Evolutionary conservation across 2,329 filamentous ascomycete genomes (phyloP), one percentile per base, ranked within the genome.

Genomic region (Rhynchosporium secalis): DNA sequence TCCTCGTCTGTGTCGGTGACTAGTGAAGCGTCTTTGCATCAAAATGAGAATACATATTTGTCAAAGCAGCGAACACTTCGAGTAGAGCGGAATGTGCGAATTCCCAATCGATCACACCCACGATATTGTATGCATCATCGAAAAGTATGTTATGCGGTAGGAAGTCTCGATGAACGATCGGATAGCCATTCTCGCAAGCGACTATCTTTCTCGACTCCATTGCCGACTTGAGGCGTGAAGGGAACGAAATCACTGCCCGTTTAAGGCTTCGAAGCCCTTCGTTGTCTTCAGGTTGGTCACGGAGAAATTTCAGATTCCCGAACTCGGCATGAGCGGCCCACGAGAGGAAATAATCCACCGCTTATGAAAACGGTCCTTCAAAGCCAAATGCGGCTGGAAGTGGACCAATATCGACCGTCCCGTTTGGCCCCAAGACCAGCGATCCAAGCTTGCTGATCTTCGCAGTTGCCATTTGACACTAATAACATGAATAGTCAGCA

Each of bases 51-150:
- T 43, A 43, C 41, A 43, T 43, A 43, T 43, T 43, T 43, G 41
- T 43, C 13, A 43, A 43, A 15, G 13, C 41, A 43, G 41, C 41
- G 41, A 43, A 52, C 49, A 55, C 51, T 41, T 55, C 51, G 33
- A 40, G 36, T 40, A 29, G 51, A 40, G 51, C 51, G 33, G 51
- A 40, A 40, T 55, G 51, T 10, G 51, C 51, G 41, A 55, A 55
- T 20, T 55, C 51, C 51, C 51, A 55, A 40, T 55, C 51, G n/a
- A 55, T 55, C 36, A 55, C n/a, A 41, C 33, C 33, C 15, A 55
- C 33, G 28, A 55, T 26, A 55, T 55, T 26, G 29, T 40, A 55
- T 26, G 31, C 10, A 40, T 55, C 33, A 20, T 55, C 51, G 51
- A 55, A 40, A 41, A 55, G 36, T 33, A 38, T 52, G 29, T 52